phyloP scores from a whole-genome alignment of 345 rosid species.

The Odontarrhena argentea region DNA sequence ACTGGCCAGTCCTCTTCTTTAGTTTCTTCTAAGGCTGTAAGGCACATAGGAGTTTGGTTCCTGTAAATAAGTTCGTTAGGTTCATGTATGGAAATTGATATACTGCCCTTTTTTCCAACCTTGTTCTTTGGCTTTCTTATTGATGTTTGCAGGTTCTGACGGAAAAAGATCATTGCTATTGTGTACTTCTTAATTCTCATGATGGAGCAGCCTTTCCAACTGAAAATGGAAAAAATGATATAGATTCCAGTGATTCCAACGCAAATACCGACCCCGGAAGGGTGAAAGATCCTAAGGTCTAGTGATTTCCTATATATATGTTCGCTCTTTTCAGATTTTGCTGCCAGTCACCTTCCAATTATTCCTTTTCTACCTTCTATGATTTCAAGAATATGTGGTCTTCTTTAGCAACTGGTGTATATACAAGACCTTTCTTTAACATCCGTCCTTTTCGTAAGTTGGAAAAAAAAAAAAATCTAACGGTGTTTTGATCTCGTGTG shows the following conservation, averaged over 20 bases:
- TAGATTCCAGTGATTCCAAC: conserved; percentile 50
- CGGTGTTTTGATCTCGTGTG: conserved; percentile 3
- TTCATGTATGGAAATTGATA: background rate
- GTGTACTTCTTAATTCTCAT: conserved; percentile 90
- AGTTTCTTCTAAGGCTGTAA: background rate
- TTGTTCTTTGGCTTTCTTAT: conserved; percentile 22
- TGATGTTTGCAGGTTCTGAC: conserved; percentile 70
- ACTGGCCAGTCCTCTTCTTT: conserved; percentile 14
- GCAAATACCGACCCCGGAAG: conserved; percentile 45
- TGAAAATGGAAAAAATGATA: conserved; percentile 48
- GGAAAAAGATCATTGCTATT: conserved; percentile 85
- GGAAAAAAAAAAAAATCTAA: background rate
- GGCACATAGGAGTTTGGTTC: conserved; percentile 22
- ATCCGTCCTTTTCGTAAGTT: background rate
- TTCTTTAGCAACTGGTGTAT: background rate
- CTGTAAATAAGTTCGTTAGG: background rate
- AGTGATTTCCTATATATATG: conserved; percentile 19
- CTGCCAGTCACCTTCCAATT: conserved; percentile 3
- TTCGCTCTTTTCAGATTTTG: conserved; percentile 7
- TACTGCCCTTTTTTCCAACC: conserved; percentile 8
- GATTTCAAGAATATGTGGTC: background rate
- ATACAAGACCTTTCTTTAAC: background rate
- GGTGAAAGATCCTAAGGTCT: conserved; percentile 70
- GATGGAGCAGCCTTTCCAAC: conserved; percentile 95
- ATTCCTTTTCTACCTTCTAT: background rate